phyloP scores from a whole-genome alignment of 192 early-diverging fungal genomes.

The Geranomyces variabilis region DNA sequence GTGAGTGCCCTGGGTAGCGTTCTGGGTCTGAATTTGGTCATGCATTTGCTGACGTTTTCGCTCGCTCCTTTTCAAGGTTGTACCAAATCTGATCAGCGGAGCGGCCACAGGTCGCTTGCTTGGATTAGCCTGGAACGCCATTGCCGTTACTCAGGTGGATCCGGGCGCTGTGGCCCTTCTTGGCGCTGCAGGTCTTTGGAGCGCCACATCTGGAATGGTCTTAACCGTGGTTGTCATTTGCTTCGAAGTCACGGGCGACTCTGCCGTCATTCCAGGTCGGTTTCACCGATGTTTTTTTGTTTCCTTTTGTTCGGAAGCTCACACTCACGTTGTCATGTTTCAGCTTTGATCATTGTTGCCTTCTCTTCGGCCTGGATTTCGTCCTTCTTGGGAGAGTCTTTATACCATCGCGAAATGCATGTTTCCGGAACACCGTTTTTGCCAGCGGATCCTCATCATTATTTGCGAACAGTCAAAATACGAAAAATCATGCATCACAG shows the following conservation, averaged over 20 bases:
- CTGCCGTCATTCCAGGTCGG: conserved; percentile 21
- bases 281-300: too few species aligned
- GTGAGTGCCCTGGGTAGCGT: too few species aligned
- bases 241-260: conserved; percentile 47
- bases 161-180: conserved; percentile 40
- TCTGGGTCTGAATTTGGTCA: conserved; percentile 8
- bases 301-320: too few species aligned
- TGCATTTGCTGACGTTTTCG: background rate
- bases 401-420: conserved; percentile 48
- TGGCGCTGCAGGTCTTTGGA: conserved; percentile 44
- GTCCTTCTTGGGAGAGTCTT: conserved; percentile 33
- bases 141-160: conserved; percentile 25
- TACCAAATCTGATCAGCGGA: conserved; percentile 50
- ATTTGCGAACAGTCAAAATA: conserved; percentile 27
- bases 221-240: conserved; percentile 41
- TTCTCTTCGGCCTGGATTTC: conserved; percentile 28
- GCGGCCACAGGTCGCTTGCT: conserved; percentile 38
- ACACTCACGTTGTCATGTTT: too few species aligned
- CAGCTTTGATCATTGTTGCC: conserved; percentile 34
- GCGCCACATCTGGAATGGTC: conserved; percentile 39
- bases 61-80: conserved; percentile 33
- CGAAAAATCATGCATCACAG: conserved; percentile 21
- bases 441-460: conserved; percentile 30
- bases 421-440: conserved; percentile 38
- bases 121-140: conserved; percentile 34